These are phyloP conservation scores for Amesomyces nigricolor DNA, from an alignment of 2,329 filamentous ascomycete species.

Conservation along the genomic window DNA sequence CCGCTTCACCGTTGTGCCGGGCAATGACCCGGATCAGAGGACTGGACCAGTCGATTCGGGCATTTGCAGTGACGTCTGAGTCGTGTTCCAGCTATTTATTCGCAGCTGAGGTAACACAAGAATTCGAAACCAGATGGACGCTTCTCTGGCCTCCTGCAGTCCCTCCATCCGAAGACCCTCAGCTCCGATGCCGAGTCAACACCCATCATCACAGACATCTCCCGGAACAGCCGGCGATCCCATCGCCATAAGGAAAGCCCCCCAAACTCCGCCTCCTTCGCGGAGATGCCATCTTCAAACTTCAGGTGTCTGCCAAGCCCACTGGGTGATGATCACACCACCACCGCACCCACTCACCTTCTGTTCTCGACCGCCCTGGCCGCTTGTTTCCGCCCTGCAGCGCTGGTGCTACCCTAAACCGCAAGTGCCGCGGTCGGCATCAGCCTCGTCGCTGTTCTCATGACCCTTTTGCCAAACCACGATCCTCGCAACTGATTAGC, in stretches of 20 bases:
- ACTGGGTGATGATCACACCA: slow-evolving; percentile 8
- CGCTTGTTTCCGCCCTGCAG: slow-evolving; percentile 16
- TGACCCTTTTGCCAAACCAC: slow-evolving; percentile 5
- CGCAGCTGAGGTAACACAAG: too few species aligned
- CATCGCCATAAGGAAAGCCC: neutral
- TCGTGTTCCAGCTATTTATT: too few species aligned
- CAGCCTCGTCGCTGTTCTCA: slow-evolving; percentile 10
- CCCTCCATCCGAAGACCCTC: neutral
- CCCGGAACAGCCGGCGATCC: neutral
- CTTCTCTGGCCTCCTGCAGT: too few species aligned
- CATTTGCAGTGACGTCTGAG: too few species aligned
- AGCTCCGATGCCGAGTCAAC: neutral
- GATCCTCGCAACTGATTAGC: neutral
- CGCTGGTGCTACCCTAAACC: neutral
- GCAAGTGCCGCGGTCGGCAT: slow-evolving; percentile 11
- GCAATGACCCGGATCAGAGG: neutral
- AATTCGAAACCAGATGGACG: too few species aligned
- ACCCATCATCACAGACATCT: neutral
- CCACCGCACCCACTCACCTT: neutral
- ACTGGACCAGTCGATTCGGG: neutral
- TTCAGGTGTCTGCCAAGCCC: neutral
- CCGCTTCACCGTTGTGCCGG: neutral
- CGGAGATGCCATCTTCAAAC: neutral
- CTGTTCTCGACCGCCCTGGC: neutral
- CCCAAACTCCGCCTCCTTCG: neutral